These are phyloP conservation scores for Acer campestre DNA, from an alignment of 345 rosid species.

Conservation along the genomic window DNA sequence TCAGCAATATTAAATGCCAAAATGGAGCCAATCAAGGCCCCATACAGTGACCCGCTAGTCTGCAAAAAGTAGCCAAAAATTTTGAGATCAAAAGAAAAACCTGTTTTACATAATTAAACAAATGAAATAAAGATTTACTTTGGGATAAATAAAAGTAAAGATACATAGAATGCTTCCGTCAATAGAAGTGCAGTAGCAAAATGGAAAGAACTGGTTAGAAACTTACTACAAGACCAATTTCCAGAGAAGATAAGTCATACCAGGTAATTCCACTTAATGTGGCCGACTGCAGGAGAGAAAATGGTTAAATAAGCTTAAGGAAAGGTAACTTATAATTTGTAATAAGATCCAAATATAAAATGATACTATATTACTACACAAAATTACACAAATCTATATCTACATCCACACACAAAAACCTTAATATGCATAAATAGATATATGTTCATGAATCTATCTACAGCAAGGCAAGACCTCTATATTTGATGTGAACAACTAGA, in stretches of 20 bases:
- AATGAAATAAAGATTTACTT: slow-evolving; percentile 13
- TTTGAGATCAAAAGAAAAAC: slow-evolving; percentile 7
- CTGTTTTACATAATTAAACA: not conserved
- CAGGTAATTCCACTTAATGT: slow-evolving; percentile 77
- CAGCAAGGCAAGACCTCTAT: not conserved
- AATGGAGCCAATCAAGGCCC: slow-evolving; percentile 86
- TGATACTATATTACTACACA: not conserved
- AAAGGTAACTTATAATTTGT: not conserved
- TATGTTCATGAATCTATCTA: not conserved
- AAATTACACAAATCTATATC: not conserved
- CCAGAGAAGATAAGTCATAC: slow-evolving; percentile 77
- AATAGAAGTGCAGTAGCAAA: slow-evolving; percentile 10
- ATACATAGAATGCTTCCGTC: not conserved
- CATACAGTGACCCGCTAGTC: slow-evolving; percentile 94
- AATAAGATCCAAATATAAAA: not conserved
- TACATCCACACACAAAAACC: not conserved
- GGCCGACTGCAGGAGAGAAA: slow-evolving; percentile 63
- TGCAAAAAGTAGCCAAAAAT: slow-evolving; percentile 40
- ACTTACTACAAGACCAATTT: slow-evolving; percentile 91
- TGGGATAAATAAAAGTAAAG: not conserved
- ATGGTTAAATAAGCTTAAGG: slow-evolving; percentile 1
- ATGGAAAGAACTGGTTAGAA: slow-evolving; percentile 15
- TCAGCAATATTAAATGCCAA: slow-evolving; percentile 84
- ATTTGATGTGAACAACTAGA: not conserved
- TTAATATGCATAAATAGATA: not conserved